These are phyloP conservation scores for Apiotrichum sp. DNA, from an alignment of 1,284 basidiomycete genomes.

Conservation along the genomic window DNA sequence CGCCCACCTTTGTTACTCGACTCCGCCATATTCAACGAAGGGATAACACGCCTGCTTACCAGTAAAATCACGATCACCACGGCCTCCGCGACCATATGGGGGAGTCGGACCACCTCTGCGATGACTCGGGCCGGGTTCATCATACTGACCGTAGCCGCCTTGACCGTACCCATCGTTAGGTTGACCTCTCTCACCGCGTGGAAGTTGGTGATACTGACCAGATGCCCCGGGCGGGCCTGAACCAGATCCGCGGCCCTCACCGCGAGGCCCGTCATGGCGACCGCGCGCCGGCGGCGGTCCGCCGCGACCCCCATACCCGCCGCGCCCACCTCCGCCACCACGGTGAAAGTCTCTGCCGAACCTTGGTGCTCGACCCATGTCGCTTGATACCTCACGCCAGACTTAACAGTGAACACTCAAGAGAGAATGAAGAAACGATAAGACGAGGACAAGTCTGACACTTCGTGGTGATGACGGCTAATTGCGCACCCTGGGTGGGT, in stretches of 20 bases:
- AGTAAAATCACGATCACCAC: conserved; percentile 39
- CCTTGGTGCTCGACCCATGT: background rate
- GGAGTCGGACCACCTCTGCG: background rate
- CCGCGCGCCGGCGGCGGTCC: background rate
- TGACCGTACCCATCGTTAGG: background rate
- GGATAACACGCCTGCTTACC: background rate
- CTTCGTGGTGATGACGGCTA: too few species aligned
- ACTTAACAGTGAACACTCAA: too few species aligned
- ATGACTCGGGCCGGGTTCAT: conserved; percentile 1
- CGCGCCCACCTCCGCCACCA: background rate
- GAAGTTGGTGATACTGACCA: conserved; percentile 1
- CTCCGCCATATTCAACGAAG: background rate
- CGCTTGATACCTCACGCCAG: too few species aligned
- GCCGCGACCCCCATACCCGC: background rate
- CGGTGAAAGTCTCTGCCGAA: conserved; percentile 1
- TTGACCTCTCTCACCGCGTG: background rate
- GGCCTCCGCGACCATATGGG: conserved; percentile 8
- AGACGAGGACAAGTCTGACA: too few species aligned
- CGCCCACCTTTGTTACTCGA: background rate
- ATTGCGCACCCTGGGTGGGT: too few species aligned
- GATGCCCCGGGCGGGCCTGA: background rate
- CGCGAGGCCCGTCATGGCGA: background rate
- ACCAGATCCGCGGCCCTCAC: background rate
- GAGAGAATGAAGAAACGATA: too few species aligned
- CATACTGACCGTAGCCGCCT: conserved; percentile 9